These are phyloP conservation scores for Akanthomyces dipterigenus DNA, from an alignment of 2,329 filamentous ascomycete species.

Conservation along the genomic window DNA sequence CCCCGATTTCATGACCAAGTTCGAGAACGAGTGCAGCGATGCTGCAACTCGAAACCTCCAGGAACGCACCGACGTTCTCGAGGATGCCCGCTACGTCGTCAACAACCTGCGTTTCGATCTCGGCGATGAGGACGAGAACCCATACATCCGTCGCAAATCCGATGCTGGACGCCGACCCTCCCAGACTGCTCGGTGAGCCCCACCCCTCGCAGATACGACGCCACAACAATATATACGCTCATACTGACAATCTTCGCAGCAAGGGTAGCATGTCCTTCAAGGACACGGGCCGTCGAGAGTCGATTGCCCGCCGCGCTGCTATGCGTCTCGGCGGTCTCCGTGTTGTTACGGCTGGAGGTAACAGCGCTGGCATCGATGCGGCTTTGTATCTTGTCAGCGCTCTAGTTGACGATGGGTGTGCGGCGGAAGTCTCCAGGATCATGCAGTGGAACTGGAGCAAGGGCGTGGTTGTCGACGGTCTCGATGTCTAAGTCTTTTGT, in stretches of 20 bases:
- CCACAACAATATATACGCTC: background rate
- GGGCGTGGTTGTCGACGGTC: slow-evolving; percentile 75
- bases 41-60: slow-evolving; percentile 61
- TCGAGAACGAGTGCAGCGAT: slow-evolving; percentile 76
- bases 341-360: slow-evolving; percentile 73
- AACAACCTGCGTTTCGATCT: slow-evolving; percentile 87
- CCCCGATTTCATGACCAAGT: slow-evolving; percentile 69
- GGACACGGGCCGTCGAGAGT: slow-evolving; percentile 71
- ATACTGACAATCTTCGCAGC: slow-evolving; percentile 33
- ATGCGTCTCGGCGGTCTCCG: slow-evolving; percentile 64
- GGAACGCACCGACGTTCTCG: slow-evolving; percentile 76
- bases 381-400: slow-evolving; percentile 79
- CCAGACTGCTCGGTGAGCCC: slow-evolving; percentile 48
- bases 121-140: slow-evolving; percentile 74
- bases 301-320: slow-evolving; percentile 68
- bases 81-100: slow-evolving; percentile 76
- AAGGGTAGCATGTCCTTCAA: slow-evolving; percentile 83
- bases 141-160: slow-evolving; percentile 71
- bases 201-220: slow-evolving; percentile 15
- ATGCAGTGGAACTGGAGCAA: slow-evolving; percentile 84
- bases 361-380: slow-evolving; percentile 76
- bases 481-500: slow-evolving; percentile 59
- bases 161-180: slow-evolving; percentile 56
- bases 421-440: slow-evolving; percentile 64
- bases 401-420: slow-evolving; percentile 69